These are phyloP conservation scores for Trametes pubescens DNA, from an alignment of 1,284 basidiomycete species.

Conservation along the genomic window DNA sequence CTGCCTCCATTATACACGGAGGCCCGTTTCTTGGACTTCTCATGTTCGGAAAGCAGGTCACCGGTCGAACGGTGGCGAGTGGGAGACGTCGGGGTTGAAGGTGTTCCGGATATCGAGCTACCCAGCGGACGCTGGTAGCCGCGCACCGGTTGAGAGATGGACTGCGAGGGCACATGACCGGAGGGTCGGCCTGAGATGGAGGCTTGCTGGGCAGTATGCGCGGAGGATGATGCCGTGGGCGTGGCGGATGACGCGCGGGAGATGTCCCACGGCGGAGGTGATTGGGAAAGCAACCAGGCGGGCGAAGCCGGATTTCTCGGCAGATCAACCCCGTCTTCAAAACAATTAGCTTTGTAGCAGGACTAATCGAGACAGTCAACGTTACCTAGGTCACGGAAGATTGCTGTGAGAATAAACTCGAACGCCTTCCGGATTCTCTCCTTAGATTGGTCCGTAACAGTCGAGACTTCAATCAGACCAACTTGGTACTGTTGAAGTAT, in stretches of 20 bases:
- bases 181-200: slow-evolving; percentile 34
- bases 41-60: slow-evolving; percentile 60
- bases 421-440: slow-evolving; percentile 72
- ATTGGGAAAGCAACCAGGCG: slow-evolving; percentile 53
- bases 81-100: slow-evolving; percentile 47
- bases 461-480: slow-evolving; percentile 74
- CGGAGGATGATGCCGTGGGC: slow-evolving; percentile 54
- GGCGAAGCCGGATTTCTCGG: slow-evolving; percentile 76
- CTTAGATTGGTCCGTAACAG: slow-evolving; percentile 57
- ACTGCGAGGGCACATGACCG: slow-evolving; percentile 41
- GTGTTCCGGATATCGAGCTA: slow-evolving; percentile 18
- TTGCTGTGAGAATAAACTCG: slow-evolving; percentile 68
- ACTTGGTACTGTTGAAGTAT: slow-evolving; percentile 64
- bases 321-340: slow-evolving; percentile 42
- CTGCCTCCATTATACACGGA: slow-evolving; percentile 27
- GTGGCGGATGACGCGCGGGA: slow-evolving; percentile 56
- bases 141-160: slow-evolving; percentile 42
- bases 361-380: slow-evolving; percentile 13
- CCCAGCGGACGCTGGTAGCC: slow-evolving; percentile 30
- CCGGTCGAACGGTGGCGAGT: slow-evolving; percentile 63
- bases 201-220: slow-evolving; percentile 40
- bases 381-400: slow-evolving; percentile 63
- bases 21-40: slow-evolving; percentile 48
- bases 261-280: slow-evolving; percentile 60
- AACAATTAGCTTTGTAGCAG: background rate